Base-by-base conservation (phyloP, 2,329 filamentous ascomycete genomes). In the Ophiostoma montium region DNA sequence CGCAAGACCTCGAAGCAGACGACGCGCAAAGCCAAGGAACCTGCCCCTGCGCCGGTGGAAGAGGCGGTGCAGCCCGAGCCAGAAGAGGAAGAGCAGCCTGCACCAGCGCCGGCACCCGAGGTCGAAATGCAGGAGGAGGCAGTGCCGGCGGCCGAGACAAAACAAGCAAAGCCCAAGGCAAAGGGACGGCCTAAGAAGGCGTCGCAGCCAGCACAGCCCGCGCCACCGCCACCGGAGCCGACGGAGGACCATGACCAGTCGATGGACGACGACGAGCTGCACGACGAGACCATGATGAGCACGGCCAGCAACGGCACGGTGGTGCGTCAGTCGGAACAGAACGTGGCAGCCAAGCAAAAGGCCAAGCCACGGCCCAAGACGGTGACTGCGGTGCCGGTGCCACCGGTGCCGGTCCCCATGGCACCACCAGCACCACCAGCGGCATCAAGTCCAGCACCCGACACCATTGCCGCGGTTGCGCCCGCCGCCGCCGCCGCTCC, bases 1-100 rank as follows among this genome's bases (percentile, higher is more conserved):
- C 68, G 69, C 41, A 78, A 77, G 54, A 66, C 56, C 0, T 74
- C 74, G 0, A 76, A 75, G 59, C 70, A 74, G 54, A 67, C 67
- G 54, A 67, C 67, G 10, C 72, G 71, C 57, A 74, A 71, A 56
- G 51, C 61, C 8, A 70, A 70, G 54, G 59, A 64, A 2, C 47
- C 36, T 8, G 52, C 54, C 2, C 47, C 36, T 10, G 52, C 54
- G 10, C 41, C 52, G 23, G 53, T 55, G 23, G 57, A 50, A 6
- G 44, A 50, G 16, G 31, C 44, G 1, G 33, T 12, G 18, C 33
- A 45, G 18, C 18, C 49, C 27, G 55, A 57, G 41, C 54, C 56
- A 31, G 48, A 50, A 6, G 35, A 10, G 18, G 48, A 50, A 6
- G 35, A 10, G 18, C 33, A 46, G 21, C 27, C 49, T 21, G 55